Evolutionary conservation across 345 rosid species (phyloP).

Genomic region (Lumnitzera racemosa): DNA sequence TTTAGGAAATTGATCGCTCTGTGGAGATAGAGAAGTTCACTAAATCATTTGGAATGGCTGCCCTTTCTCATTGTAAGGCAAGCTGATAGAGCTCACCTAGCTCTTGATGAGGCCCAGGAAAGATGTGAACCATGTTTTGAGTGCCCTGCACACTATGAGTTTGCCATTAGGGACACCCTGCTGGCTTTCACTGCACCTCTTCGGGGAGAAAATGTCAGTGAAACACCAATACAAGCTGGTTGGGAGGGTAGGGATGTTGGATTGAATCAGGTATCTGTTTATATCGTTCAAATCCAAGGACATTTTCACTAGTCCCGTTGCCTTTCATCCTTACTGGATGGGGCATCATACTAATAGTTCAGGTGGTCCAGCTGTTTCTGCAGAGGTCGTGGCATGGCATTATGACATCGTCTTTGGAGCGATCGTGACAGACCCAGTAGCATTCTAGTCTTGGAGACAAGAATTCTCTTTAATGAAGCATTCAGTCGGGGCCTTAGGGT

Average conservation of each 20-base stretch:
- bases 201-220: conserved; percentile 92
- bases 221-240: conserved; percentile 67
- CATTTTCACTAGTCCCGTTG: too few species aligned
- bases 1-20: too few species aligned
- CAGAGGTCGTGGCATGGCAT: conserved; percentile 54
- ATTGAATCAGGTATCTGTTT: conserved; percentile 76
- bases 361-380: conserved; percentile 63
- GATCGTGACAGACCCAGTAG: conserved; percentile 73
- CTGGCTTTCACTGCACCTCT: conserved; percentile 95
- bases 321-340: too few species aligned
- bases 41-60: too few species aligned
- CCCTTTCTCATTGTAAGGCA: too few species aligned
- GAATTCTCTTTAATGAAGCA: conserved; percentile 75
- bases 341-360: conserved; percentile 36
- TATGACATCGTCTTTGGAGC: conserved; percentile 74
- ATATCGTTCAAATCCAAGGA: too few species aligned
- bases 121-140: too few species aligned
- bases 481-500: conserved; percentile 86
- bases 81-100: too few species aligned
- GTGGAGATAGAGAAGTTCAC: too few species aligned
- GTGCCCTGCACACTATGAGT: too few species aligned
- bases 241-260: conserved; percentile 99
- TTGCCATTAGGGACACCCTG: conserved; percentile 94
- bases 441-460: conserved; percentile 82
- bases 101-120: too few species aligned